Base-by-base conservation (phyloP, 106 monocot species). In the Alisma plantagoaquatica region DNA sequence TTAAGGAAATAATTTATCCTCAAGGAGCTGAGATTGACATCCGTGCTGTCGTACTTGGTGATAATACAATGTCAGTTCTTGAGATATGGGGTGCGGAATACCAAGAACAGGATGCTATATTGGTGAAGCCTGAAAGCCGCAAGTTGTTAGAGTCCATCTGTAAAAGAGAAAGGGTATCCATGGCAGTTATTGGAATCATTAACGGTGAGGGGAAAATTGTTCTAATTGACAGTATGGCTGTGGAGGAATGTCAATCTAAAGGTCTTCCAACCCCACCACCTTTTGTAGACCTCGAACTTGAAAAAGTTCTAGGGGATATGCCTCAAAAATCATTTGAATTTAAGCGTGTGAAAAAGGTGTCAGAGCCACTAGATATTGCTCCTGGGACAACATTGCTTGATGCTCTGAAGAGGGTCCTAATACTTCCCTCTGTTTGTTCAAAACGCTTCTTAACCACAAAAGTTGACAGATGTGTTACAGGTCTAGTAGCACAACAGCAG, bases 11-110 rank as follows among this genome's bases (percentile, higher is more conserved):
- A 29, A 96, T 96, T n/a, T 89, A 96, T 69, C 96, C 96, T 10
- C 43, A 85, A 28, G 96, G 96, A 24, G 96, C 96, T 31, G 78
- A 81, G 57, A 89, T 89, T 48, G 96, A 96, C 54, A 84, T 96
- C 8, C 64, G 84, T 4, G 29, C 76, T 22, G 74, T 96, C 30
- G 73, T 81, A 3, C 81, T 89, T 17, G 96, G 96, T 55, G 96
- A 96, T 60, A 75, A 84, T 48, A 96, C 96, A 4, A 75, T 96
- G 96, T 96, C 96, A 1, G 89, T 96, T 18, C 54, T 96, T 35
- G 96, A 96, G 54, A 96, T 96, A 29, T 88, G 96, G 96, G 96
- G 96, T 29, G 96, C 96, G 9, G 96, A 96, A 63, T 96, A 96
- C 68, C 96, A 96, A 35, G 96, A 96, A 35, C 96, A 96, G 61